Evolutionary conservation across 1,284 basidiomycete genomes (phyloP).

Genomic region (Austropuccinia psidii): DNA sequence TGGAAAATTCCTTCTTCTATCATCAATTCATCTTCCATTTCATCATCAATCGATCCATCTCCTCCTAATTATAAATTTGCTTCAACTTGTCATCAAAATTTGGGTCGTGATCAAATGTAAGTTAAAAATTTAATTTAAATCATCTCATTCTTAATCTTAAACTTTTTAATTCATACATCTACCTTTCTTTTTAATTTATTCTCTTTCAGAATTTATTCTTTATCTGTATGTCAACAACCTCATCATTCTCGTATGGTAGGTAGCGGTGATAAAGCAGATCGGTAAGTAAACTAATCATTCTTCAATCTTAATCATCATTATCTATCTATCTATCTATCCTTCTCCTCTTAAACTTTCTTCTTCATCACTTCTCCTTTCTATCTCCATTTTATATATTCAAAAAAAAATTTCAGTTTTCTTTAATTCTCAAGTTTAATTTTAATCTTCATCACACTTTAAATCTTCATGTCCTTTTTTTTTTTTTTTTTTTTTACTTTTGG

Average conservation of each 20-base stretch:
- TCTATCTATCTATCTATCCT: constrained; percentile 35
- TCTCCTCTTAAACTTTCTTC: not conserved
- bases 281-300: not conserved
- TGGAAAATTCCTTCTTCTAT: no score
- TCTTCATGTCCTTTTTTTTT: constrained; percentile 36
- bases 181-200: not conserved
- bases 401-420: constrained; percentile 38
- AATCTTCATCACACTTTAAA: constrained; percentile 22
- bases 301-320: not conserved
- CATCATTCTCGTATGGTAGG: constrained; percentile 82
- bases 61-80: constrained; percentile 13
- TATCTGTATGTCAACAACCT: constrained; percentile 76
- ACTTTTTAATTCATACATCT: not conserved
- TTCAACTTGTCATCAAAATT: not conserved
- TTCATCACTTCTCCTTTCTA: constrained; percentile 6
- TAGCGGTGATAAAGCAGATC: constrained; percentile 69
- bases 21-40: no score
- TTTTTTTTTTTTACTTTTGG: constrained; percentile 4
- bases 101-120: not conserved
- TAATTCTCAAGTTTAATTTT: no score
- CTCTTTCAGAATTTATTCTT: constrained; percentile 65
- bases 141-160: not conserved
- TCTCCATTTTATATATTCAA: not conserved
- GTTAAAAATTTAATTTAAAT: not conserved
- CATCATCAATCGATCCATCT: no score